These are phyloP conservation scores for Citrus glauca DNA, from an alignment of 345 rosid species.

Conservation along the genomic window DNA sequence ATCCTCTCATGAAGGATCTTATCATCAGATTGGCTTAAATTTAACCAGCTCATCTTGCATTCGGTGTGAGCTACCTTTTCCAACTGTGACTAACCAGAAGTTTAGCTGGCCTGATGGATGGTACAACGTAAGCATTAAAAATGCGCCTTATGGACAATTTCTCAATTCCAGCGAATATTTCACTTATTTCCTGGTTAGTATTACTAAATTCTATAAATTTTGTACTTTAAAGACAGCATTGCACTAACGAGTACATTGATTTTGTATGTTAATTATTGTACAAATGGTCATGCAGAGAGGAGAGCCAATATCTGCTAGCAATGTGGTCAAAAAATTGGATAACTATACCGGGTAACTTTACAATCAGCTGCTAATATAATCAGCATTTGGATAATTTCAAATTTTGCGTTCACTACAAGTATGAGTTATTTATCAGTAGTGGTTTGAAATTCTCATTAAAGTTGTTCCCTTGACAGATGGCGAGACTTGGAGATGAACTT, in stretches of 20 bases:
- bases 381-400: neutral
- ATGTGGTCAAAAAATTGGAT: constrained; percentile 38
- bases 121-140: constrained; percentile 30
- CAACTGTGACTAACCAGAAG: constrained; percentile 2
- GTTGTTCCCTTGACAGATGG: constrained; percentile 33
- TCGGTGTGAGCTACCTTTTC: constrained; percentile 9
- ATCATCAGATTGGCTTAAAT: constrained; percentile 5
- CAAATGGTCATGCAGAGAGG: constrained; percentile 39
- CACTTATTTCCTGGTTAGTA: constrained; percentile 45
- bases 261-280: neutral
- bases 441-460: constrained; percentile 2
- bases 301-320: constrained; percentile 47
- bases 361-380: neutral
- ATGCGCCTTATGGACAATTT: constrained; percentile 37
- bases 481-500: constrained; percentile 46
- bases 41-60: neutral
- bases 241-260: neutral
- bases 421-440: neutral
- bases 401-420: neutral
- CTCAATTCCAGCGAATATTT: constrained; percentile 40
- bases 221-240: neutral
- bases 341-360: constrained; percentile 40
- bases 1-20: constrained; percentile 1
- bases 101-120: constrained; percentile 19
- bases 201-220: neutral